Conservation (phyloP, 2,329 filamentous ascomycete genomes). For the Aspergillus proliferans region DNA sequence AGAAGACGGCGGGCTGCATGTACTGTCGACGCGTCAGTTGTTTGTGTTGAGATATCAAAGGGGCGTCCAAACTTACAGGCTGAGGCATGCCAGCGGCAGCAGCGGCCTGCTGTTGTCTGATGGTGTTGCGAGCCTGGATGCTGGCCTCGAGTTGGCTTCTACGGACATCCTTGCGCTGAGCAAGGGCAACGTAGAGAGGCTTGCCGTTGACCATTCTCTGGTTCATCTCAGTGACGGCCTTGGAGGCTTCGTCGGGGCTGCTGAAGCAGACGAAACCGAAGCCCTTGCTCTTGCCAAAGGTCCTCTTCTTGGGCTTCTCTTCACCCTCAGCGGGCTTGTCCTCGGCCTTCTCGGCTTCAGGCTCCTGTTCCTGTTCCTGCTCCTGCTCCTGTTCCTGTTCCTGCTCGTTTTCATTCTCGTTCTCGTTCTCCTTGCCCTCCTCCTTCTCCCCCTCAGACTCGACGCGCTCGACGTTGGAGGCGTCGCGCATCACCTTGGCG, state of each 20-base stretch:
- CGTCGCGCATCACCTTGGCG: slow-evolving; percentile 98
- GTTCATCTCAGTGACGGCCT: slow-evolving; percentile 99
- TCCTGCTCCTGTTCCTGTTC: slow-evolving; percentile 42
- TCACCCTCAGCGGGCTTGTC: slow-evolving; percentile 44
- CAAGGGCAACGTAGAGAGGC: slow-evolving; percentile 94
- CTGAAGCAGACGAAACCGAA: slow-evolving; percentile 99
- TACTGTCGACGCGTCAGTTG: slow-evolving; percentile 43
- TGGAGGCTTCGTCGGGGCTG: slow-evolving; percentile 98
- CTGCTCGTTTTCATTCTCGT: slow-evolving; percentile 4
- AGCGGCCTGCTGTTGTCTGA: slow-evolving; percentile 95
- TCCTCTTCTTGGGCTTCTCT: slow-evolving; percentile 56
- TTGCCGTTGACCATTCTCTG: slow-evolving; percentile 97
- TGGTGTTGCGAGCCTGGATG: slow-evolving; percentile 97
- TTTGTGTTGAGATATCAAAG: not conserved
- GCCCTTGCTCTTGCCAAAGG: slow-evolving; percentile 96
- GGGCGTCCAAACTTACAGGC: slow-evolving; percentile 30
- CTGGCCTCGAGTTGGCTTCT: slow-evolving; percentile 99
- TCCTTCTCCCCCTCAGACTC: slow-evolving; percentile 45
- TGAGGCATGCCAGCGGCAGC: slow-evolving; percentile 81
- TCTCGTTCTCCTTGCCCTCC: slow-evolving; percentile 39
- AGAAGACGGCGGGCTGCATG: slow-evolving; percentile 90
- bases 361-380: slow-evolving; percentile 40
- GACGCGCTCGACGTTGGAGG: slow-evolving; percentile 39
- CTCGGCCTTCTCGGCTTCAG: slow-evolving; percentile 46
- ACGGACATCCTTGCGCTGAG: slow-evolving; percentile 98